Conservation (phyloP, 192 early-diverging fungal species). For the Chytriomyces hyalinus region DNA sequence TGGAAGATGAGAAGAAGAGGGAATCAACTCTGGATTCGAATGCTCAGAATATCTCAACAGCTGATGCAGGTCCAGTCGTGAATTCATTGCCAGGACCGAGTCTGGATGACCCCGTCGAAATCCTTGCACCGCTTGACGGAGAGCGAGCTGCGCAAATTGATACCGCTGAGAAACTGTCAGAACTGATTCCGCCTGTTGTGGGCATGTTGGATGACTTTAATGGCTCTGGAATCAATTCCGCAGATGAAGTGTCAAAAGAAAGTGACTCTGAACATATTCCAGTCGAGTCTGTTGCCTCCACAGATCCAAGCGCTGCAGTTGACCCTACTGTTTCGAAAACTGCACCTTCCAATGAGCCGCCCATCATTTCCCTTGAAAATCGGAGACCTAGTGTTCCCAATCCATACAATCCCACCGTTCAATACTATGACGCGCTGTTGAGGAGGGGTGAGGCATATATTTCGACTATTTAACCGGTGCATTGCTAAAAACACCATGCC, state of each 20-base stretch:
- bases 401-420: constrained; percentile 59
- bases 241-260: not conserved
- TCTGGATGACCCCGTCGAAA: too few species aligned
- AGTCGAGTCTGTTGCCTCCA: not conserved
- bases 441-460: constrained; percentile 21
- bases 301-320: not conserved
- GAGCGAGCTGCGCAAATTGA: too few species aligned
- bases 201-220: constrained; percentile 37
- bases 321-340: too few species aligned
- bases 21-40: too few species aligned
- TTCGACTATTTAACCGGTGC: too few species aligned
- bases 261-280: not conserved
- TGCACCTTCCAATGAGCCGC: too few species aligned
- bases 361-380: not conserved
- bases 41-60: not conserved
- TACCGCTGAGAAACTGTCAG: not conserved
- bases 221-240: not conserved
- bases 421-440: constrained; percentile 60
- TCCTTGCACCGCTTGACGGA: too few species aligned
- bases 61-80: not conserved
- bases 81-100: too few species aligned
- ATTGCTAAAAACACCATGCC: too few species aligned
- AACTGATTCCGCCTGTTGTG: not conserved
- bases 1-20: constrained; percentile 32
- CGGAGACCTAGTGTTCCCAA: constrained; percentile 17